Conservation (phyloP, 2,329 filamentous ascomycete species). For the Neophaeococcomyces mojaviensis region DNA sequence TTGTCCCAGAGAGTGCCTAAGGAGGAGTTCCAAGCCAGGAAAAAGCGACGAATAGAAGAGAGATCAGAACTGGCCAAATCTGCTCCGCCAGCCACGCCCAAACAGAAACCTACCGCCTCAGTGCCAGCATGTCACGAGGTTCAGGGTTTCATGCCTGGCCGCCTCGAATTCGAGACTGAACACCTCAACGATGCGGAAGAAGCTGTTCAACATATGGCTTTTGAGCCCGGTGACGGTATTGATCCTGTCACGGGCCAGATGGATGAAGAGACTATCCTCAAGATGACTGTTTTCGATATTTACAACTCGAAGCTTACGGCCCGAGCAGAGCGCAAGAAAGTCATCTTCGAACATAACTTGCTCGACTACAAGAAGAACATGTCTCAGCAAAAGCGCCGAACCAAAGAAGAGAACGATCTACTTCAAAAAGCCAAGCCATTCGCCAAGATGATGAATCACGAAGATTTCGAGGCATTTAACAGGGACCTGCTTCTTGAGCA, state of each 20-base stretch:
- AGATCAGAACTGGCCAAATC: conserved; percentile 80
- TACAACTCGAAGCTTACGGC: conserved; percentile 90
- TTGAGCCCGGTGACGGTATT: conserved; percentile 89
- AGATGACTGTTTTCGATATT: conserved; percentile 96
- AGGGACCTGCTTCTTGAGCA: conserved; percentile 83
- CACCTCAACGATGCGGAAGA: conserved; percentile 98
- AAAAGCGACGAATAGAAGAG: conserved; percentile 89
- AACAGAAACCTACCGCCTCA: conserved; percentile 92
- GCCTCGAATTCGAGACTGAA: conserved; percentile 93
- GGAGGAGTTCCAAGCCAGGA: conserved; percentile 85
- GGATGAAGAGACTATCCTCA: conserved; percentile 93
- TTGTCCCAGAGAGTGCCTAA: conserved; percentile 74
- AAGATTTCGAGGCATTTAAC: conserved; percentile 80
- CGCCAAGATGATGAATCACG: conserved; percentile 89
- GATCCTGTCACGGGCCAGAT: conserved; percentile 76
- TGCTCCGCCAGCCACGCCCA: conserved; percentile 73
- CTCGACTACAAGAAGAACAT: conserved; percentile 90
- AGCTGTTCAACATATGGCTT: conserved; percentile 96
- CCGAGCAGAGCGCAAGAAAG: conserved; percentile 87
- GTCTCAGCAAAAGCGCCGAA: conserved; percentile 84
- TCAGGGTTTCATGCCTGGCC: conserved; percentile 96
- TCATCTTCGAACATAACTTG: conserved; percentile 90
- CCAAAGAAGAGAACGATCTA: conserved; percentile 88
- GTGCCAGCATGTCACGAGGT: conserved; percentile 96
- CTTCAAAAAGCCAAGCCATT: conserved; percentile 93